These are phyloP conservation scores for Globisporangium mamillatum DNA, from an alignment of 352 stramenopile species.

Conservation along the genomic window DNA sequence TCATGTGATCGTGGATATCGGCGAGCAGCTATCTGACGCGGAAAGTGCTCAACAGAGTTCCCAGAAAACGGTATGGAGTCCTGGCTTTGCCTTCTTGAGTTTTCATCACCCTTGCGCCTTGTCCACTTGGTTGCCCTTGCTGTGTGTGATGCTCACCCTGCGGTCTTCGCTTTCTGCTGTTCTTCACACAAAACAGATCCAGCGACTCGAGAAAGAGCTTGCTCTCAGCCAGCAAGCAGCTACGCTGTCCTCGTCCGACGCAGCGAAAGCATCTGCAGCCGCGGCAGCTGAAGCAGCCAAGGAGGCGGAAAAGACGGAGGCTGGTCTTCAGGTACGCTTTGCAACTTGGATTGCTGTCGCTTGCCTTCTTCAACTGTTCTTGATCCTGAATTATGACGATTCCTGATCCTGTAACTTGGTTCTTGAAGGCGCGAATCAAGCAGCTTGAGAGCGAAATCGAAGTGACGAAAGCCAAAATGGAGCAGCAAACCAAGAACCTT, in stretches of 20 bases:
- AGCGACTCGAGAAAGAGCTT: conserved; percentile 59
- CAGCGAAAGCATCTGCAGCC: conserved; percentile 21
- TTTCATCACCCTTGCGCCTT: neutral
- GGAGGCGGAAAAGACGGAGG: conserved; percentile 30
- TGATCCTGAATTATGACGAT: neutral
- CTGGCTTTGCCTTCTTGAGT: neutral
- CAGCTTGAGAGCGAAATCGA: conserved; percentile 34
- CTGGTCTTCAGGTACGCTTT: conserved; percentile 32
- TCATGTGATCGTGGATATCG: neutral
- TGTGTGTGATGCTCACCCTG: neutral
- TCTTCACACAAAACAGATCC: conserved; percentile 30
- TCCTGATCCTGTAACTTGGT: neutral
- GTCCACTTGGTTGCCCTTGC: neutral
- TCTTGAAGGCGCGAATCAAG: conserved; percentile 32
- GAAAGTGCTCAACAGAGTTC: conserved; percentile 30
- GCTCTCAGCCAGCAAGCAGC: conserved; percentile 26
- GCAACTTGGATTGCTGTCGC: neutral
- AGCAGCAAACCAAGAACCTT: conserved; percentile 46
- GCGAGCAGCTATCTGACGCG: conserved; percentile 32
- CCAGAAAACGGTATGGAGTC: conserved; percentile 48
- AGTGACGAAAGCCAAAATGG: conserved; percentile 38
- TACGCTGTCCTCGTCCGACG: conserved; percentile 30
- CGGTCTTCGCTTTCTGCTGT: neutral
- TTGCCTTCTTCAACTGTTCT: neutral
- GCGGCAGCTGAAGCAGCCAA: conserved; percentile 14